Evolutionary conservation across 495 filamentous ascomycete species (phyloP).

Genomic region (Wilcoxina mikolae): DNA sequence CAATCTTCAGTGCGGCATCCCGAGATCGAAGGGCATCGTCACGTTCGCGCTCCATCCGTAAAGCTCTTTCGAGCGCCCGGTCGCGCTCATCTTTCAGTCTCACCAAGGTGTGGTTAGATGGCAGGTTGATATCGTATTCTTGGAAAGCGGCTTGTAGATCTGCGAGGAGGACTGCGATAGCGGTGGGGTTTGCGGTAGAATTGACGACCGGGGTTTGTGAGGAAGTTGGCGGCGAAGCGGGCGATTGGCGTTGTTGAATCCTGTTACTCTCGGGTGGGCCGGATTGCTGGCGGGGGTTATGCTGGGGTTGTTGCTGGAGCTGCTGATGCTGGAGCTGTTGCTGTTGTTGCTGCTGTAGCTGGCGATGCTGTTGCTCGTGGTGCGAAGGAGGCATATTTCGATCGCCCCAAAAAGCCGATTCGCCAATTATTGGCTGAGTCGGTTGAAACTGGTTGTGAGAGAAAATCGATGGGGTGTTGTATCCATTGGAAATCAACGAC

Average conservation of each 20-base stretch:
- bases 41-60: constrained; percentile 1
- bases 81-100: constrained; percentile 7
- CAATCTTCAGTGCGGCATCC: constrained; percentile 1
- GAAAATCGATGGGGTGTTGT: not conserved
- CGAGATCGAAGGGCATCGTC: constrained; percentile 6
- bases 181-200: not conserved
- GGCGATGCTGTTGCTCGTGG: not conserved
- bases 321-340: not conserved
- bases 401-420: not conserved
- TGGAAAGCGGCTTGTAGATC: constrained; percentile 5
- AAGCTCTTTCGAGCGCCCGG: not conserved
- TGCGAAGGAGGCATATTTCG: not conserved
- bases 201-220: not conserved
- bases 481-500: not conserved
- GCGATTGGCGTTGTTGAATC: not conserved
- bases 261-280: not conserved
- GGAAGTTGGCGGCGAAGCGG: not conserved
- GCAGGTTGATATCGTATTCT: constrained; percentile 5
- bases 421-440: not conserved
- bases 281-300: not conserved
- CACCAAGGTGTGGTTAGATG: not conserved
- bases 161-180: constrained; percentile 1
- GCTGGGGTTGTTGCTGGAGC: not conserved
- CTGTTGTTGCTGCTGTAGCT: not conserved
- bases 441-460: not conserved